phyloP scores from a whole-genome alignment of 2,329 filamentous ascomycete species.

The Parastagonospora nodorum region DNA sequence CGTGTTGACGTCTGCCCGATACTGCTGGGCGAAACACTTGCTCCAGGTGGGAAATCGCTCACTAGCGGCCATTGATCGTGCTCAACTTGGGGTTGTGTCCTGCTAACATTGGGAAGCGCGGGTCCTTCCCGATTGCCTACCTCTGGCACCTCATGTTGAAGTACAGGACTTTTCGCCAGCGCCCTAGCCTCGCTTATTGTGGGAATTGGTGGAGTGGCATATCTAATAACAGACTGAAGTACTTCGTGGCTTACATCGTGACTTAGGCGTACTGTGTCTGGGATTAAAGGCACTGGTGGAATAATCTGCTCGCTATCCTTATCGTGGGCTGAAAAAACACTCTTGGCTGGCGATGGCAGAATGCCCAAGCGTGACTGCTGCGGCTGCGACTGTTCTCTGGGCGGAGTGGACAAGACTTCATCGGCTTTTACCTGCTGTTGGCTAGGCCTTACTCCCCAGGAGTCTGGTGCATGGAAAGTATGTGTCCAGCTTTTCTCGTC shows the following conservation, averaged over 20 bases:
- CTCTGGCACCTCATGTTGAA: background rate
- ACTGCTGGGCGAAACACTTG: background rate
- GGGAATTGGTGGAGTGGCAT: constrained; percentile 28
- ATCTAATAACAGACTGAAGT: constrained; percentile 34
- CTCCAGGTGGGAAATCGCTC: background rate
- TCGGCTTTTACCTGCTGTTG: constrained; percentile 9
- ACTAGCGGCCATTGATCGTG: background rate
- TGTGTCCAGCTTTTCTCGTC: constrained; percentile 23
- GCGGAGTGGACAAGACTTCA: constrained; percentile 14
- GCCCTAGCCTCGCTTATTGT: constrained; percentile 7
- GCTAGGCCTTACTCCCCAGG: constrained; percentile 26
- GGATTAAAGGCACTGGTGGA: constrained; percentile 38
- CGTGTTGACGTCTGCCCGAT: background rate
- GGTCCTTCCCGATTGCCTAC: no score
- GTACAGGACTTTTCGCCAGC: constrained; percentile 7
- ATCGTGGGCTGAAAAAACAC: constrained; percentile 28
- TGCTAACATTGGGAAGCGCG: no score
- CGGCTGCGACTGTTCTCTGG: constrained; percentile 3
- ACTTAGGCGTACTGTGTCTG: constrained; percentile 21
- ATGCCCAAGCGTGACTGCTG: constrained; percentile 23
- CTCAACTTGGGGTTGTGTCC: background rate
- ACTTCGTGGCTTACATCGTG: constrained; percentile 28
- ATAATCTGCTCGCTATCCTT: constrained; percentile 24
- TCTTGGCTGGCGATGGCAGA: constrained; percentile 37
- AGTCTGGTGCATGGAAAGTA: constrained; percentile 39